Conservation (phyloP, 1,284 basidiomycete species). For the Puccinia novopanici region DNA sequence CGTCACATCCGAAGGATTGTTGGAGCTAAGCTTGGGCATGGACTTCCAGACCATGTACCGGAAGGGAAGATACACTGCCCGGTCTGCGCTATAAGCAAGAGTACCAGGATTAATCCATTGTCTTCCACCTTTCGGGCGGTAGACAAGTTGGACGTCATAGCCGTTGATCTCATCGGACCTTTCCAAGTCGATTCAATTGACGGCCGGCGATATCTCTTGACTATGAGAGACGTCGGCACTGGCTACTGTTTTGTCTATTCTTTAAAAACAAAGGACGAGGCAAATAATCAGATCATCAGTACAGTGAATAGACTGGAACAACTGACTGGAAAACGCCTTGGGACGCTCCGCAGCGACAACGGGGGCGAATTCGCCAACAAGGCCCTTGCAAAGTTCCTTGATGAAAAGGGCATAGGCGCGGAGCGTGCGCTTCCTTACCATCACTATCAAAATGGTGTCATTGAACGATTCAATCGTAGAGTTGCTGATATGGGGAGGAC, state of each 20-base stretch:
- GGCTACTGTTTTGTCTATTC: not conserved
- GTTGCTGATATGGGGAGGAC: not conserved
- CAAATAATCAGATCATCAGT: too few relatives aligned
- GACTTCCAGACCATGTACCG: not conserved
- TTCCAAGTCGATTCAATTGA: not conserved
- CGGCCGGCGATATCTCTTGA: not conserved
- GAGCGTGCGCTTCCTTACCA: constrained; percentile 1
- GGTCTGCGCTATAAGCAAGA: not conserved
- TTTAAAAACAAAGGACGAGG: not conserved
- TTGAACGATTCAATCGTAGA: constrained; percentile 5
- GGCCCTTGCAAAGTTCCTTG: too few relatives aligned
- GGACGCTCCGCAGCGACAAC: too few relatives aligned
- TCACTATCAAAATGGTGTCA: constrained; percentile 5
- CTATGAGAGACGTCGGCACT: not conserved
- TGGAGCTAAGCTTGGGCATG: not conserved
- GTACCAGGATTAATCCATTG: not conserved
- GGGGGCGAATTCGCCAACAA: too few relatives aligned
- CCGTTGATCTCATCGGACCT: not conserved
- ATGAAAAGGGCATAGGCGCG: not conserved
- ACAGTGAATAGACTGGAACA: too few relatives aligned
- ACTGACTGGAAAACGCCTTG: too few relatives aligned
- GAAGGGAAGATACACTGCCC: not conserved
- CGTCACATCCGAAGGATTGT: not conserved
- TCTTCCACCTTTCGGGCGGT: too few relatives aligned
- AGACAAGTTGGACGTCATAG: not conserved